Conservation (phyloP, 2,329 filamentous ascomycete species). For the Cercospora janseana region DNA sequence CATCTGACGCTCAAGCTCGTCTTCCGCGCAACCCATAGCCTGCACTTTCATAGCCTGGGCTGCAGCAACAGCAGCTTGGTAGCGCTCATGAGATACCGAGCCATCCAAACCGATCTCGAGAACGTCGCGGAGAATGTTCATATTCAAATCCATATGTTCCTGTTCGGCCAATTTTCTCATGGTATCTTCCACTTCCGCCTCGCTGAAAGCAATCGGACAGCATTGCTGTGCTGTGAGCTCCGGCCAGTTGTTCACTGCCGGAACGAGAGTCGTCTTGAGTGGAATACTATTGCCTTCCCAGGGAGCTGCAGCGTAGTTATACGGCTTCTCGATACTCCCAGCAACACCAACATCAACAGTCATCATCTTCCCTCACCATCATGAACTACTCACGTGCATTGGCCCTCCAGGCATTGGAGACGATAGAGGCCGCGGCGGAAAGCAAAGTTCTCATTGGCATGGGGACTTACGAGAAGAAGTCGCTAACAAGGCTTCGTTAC, state of each 20-base stretch:
- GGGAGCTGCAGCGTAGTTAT: constrained; percentile 23
- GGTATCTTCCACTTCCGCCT: constrained; percentile 23
- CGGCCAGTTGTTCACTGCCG: constrained; percentile 16
- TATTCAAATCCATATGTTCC: constrained; percentile 30
- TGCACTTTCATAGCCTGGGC: constrained; percentile 31
- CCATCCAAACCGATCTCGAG: constrained; percentile 28
- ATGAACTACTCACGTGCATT: not conserved
- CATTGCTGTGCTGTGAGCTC: not conserved
- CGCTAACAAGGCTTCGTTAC: too few species aligned
- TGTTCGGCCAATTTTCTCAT: constrained; percentile 27
- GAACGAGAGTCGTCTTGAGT: constrained; percentile 28
- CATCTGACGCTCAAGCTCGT: constrained; percentile 23
- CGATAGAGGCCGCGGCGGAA: not conserved
- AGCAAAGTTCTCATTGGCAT: not conserved
- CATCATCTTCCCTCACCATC: not conserved
- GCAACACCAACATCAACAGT: too few species aligned
- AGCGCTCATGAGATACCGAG: constrained; percentile 28
- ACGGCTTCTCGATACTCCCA: constrained; percentile 26
- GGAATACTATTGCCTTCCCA: constrained; percentile 34
- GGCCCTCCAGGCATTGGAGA: not conserved
- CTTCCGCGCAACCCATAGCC: constrained; percentile 22
- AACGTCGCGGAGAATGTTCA: constrained; percentile 25
- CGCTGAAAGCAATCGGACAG: constrained; percentile 24
- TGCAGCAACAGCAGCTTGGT: constrained; percentile 22
- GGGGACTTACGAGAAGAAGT: not conserved